Base-by-base conservation (phyloP, 2,329 filamentous ascomycete genomes). In the Calonectria crousiana region DNA sequence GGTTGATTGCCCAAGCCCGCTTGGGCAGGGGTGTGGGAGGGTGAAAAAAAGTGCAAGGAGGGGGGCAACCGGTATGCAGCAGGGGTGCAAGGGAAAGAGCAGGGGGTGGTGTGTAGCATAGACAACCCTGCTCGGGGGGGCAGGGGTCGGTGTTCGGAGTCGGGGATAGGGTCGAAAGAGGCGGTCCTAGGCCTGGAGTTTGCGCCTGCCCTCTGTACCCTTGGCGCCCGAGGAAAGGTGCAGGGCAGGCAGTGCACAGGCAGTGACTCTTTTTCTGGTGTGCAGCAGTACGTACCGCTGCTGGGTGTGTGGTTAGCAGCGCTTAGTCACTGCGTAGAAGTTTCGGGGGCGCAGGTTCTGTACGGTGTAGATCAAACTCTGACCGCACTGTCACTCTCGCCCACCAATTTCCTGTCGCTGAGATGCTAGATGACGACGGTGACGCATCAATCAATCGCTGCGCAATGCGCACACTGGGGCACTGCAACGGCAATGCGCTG, bases 381-480 rank as follows among this genome's bases (percentile, higher is more conserved):
- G 56, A 64, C 58, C 75, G 75, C 78, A 80, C 79, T 78, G 78
- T 78, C 70, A 38, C 53, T 23, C 34, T 75, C 72, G 38, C 28
- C 56, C 56, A 38, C 71, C 56, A 64, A 68, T 49, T 62, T 60
- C 58, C 67, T 65, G 44, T 67, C 26, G 64, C 71, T 73, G 56
- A 74, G 74, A 74, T 75, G 75, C 77, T 77, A 73, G 76, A 77
- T 79, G 77, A 80, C 71, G 74, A 79, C 74, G 75, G 78, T 80
- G 78, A 79, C 78, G 78, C 77, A 80, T 68, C 64, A 65, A 80
- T 68, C 64, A 65, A 51, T 65, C 28, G 36, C 76, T 76, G 69
- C 73, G 66, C 68, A 74, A 71, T 73, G 75, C 71, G 67, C 28
- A 44, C 38, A 62, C 76, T 56, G 71, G 72, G 75, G 76, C 75